phyloP scores from a whole-genome alignment of 257 asterid genomes.

The Solanum piurae region DNA sequence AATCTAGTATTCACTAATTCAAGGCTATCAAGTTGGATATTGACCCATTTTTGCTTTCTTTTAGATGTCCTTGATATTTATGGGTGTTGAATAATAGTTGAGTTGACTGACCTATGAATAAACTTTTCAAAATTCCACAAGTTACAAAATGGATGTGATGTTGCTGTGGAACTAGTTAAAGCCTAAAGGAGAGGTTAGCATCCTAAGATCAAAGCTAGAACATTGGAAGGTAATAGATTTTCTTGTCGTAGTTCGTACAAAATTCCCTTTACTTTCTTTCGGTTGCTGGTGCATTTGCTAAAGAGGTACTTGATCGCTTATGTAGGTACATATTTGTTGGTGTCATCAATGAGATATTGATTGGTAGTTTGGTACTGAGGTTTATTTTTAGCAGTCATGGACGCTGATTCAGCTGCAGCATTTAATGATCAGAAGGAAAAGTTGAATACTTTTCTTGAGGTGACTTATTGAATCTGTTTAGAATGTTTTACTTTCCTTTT shows the following conservation, averaged over 20 bases:
- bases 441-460: constrained; percentile 43
- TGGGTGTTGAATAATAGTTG: neutral
- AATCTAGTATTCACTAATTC: neutral
- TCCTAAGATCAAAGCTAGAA: neutral
- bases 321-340: neutral
- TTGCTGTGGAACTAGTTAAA: neutral
- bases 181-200: neutral
- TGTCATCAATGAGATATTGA: constrained; percentile 6
- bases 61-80: neutral
- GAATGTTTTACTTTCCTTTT: neutral
- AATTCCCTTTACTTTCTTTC: neutral
- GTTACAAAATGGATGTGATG: neutral
- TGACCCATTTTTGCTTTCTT: neutral
- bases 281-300: neutral
- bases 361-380: neutral
- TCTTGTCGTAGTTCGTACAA: neutral
- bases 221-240: neutral
- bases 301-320: neutral
- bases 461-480: constrained; percentile 15
- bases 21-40: neutral
- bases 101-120: neutral
- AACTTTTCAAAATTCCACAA: neutral
- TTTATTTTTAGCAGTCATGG: constrained; percentile 15
- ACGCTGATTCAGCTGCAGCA: constrained; percentile 1
- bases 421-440: constrained; percentile 22